These are phyloP conservation scores for Melanomma pulvis-pyrius DNA, from an alignment of 495 filamentous ascomycete species.

Conservation along the genomic window DNA sequence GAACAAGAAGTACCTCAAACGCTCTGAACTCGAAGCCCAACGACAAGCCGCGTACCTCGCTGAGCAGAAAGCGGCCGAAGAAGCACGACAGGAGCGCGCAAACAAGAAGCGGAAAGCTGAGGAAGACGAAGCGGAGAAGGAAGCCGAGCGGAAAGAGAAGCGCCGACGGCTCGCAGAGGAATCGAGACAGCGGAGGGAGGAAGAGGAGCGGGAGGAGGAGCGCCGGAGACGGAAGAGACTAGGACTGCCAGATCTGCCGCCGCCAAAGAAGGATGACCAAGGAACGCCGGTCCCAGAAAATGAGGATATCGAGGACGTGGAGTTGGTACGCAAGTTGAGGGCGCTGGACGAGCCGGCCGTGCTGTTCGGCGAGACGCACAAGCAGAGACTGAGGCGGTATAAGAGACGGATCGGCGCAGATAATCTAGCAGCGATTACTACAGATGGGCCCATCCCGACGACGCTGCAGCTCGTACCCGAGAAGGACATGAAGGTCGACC, in stretches of 20 bases:
- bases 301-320: constrained; percentile 73
- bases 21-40: constrained; percentile 81
- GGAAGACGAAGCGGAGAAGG: constrained; percentile 75
- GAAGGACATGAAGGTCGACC: constrained; percentile 80
- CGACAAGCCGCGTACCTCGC: constrained; percentile 79
- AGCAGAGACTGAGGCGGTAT: constrained; percentile 68
- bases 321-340: constrained; percentile 68
- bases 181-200: constrained; percentile 66
- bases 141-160: constrained; percentile 74
- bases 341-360: constrained; percentile 69
- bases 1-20: constrained; percentile 81
- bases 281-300: constrained; percentile 49
- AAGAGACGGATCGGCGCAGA: constrained; percentile 58
- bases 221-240: constrained; percentile 56
- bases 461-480: constrained; percentile 75
- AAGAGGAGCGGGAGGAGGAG: constrained; percentile 64
- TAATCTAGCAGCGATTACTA: constrained; percentile 51
- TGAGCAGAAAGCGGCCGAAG: constrained; percentile 71
- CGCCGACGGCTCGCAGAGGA: constrained; percentile 79
- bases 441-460: constrained; percentile 66
- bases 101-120: constrained; percentile 85
- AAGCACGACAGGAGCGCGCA: constrained; percentile 65
- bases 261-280: constrained; percentile 50
- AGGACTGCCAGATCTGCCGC: constrained; percentile 73
- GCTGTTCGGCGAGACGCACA: constrained; percentile 85